Evolutionary conservation across 164 flowering plant species (phyloP).

Genomic region (Chloranthus sessilifolius): DNA sequence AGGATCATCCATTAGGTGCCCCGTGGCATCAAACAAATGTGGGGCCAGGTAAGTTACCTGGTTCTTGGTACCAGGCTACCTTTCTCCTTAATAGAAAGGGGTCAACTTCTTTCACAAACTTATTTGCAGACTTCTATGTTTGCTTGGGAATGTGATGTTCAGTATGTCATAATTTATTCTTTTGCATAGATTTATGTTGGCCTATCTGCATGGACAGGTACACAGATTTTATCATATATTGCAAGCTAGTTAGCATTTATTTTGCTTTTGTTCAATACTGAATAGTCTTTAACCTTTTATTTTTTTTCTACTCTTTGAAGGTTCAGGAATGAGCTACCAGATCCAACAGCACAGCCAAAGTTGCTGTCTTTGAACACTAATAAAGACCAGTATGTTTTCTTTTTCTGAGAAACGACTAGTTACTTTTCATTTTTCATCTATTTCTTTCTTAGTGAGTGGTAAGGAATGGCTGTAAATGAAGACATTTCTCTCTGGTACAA

Average conservation of each 20-base stretch:
- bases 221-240: background rate
- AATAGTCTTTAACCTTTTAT: background rate
- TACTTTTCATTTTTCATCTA: background rate
- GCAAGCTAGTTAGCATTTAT: background rate
- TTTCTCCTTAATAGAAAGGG: too few species aligned
- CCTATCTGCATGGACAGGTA: background rate
- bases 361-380: constrained; percentile 58
- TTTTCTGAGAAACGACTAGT: background rate
- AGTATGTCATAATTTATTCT: background rate
- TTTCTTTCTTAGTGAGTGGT: background rate
- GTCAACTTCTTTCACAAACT: too few species aligned
- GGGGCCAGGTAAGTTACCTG: too few species aligned
- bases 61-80: too few species aligned
- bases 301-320: constrained; percentile 31
- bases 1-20: too few species aligned
- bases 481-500: background rate
- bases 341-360: constrained; percentile 86
- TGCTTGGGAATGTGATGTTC: background rate
- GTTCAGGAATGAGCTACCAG: constrained; percentile 96
- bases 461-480: background rate
- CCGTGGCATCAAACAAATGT: too few species aligned
- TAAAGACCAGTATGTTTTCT: constrained; percentile 64
- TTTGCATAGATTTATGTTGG: background rate
- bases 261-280: background rate
- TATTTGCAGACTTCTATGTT: background rate